phyloP scores from a whole-genome alignment of 2,329 filamentous ascomycete species.

The Alternaria incomplexa region DNA sequence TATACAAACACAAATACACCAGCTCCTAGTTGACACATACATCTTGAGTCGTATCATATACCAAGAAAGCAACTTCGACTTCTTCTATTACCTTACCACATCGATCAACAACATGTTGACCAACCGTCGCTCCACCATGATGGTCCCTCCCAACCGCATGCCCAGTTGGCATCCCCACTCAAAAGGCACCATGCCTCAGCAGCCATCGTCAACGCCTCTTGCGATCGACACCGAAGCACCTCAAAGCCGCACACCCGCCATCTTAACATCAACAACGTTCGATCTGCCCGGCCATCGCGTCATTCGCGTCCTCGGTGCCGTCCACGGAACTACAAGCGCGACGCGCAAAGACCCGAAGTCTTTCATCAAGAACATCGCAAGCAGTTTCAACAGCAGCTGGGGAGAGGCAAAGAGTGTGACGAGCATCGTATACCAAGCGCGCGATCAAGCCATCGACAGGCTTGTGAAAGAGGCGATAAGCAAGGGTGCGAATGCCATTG shows the following conservation, averaged over 20 bases:
- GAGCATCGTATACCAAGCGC: slow-evolving; percentile 39
- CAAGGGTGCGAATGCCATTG: slow-evolving; percentile 41
- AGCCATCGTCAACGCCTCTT: slow-evolving; percentile 7
- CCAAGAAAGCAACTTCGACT: not conserved
- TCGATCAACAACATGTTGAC: slow-evolving; percentile 37
- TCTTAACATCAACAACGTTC: slow-evolving; percentile 38
- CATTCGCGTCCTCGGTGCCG: slow-evolving; percentile 35
- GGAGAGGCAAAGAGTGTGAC: slow-evolving; percentile 42
- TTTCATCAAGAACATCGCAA: slow-evolving; percentile 39
- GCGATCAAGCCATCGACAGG: slow-evolving; percentile 44
- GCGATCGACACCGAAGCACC: slow-evolving; percentile 32
- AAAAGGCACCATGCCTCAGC: slow-evolving; percentile 18
- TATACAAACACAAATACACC: not conserved
- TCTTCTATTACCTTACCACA: not conserved
- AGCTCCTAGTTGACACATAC: not conserved
- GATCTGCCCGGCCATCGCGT: slow-evolving; percentile 36
- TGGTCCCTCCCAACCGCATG: slow-evolving; percentile 33
- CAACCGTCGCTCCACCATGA: slow-evolving; percentile 46
- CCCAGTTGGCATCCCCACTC: slow-evolving; percentile 33
- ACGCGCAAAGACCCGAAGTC: slow-evolving; percentile 44
- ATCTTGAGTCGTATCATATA: not conserved
- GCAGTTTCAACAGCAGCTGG: slow-evolving; percentile 26
- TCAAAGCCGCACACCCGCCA: slow-evolving; percentile 33
- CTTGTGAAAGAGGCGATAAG: slow-evolving; percentile 42
- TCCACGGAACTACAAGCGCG: slow-evolving; percentile 41